Evolutionary conservation across 2,329 filamentous ascomycete genomes (phyloP).

Genomic region (Metarhizium brunneum): DNA sequence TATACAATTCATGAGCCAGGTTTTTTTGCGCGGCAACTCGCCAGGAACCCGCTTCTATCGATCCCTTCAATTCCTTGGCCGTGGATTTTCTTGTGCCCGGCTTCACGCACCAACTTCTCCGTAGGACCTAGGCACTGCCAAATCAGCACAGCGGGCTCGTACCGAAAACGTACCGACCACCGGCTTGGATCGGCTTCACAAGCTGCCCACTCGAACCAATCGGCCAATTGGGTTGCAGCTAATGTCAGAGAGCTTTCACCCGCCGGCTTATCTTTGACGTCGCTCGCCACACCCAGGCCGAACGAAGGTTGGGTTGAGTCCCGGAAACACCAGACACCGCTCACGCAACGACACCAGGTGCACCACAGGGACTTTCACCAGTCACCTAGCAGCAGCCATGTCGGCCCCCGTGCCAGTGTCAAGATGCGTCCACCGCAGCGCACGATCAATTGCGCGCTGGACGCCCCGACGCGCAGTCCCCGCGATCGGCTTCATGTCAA

Average conservation of each 20-base stretch:
- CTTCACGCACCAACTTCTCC: no score
- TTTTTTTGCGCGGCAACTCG: not conserved
- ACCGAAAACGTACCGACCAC: not conserved
- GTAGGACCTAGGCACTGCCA: no score
- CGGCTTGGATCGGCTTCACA: constrained; percentile 12
- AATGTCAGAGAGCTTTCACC: constrained; percentile 8
- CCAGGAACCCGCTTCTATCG: not conserved
- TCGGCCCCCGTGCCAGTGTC: constrained; percentile 27
- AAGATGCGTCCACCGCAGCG: constrained; percentile 29
- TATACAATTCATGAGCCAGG: not conserved
- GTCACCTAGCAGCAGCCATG: constrained; percentile 17
- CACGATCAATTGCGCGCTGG: constrained; percentile 21
- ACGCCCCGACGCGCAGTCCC: constrained; percentile 16
- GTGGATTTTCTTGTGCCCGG: no score
- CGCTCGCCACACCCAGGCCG: not conserved
- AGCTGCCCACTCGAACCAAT: constrained; percentile 1
- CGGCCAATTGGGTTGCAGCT: constrained; percentile 12
- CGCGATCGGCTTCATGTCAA: constrained; percentile 11
- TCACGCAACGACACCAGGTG: not conserved
- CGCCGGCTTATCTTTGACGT: not conserved
- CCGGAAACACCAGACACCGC: not conserved
- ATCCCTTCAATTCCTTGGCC: not conserved
- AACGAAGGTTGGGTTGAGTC: not conserved
- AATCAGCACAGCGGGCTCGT: not conserved
- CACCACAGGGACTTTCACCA: not conserved